Base-by-base conservation (phyloP, 1,284 basidiomycete species). In the Tilletiaria anomala region DNA sequence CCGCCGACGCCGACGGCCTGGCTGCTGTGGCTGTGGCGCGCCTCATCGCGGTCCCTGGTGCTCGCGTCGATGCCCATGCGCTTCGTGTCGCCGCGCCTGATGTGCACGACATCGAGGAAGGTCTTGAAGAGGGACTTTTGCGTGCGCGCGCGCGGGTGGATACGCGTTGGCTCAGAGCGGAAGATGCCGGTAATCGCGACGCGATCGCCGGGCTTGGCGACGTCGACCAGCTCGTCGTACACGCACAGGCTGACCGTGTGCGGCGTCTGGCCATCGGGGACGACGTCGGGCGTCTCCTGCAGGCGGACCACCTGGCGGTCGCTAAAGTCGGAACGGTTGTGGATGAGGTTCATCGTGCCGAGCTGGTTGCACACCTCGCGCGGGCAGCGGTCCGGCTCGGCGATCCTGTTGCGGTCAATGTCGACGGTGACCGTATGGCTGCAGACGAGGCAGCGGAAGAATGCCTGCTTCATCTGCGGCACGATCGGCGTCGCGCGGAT, bases 101-200 rank as follows among this genome's bases (percentile, higher is more conserved):
- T 74, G 65, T 97, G 91, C 1, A 97, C 80, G 18, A 94, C 84
- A 68, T 97, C 91, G 42, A 97, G 70, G 68, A 84, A 97, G 1
- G 91, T 97, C 74, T 93, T 85, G 77, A 94, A 97, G 29, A 97
- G 72, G 51, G 84, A 84, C 72, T 93, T 94, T 70, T 96, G 78
- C 19, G 80, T 82, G 36, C 91, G 74, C 68, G 88, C 83, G 15
- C 86, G 76, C 3, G 89, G 85, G 65, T 96, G 94, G 42, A 91
- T 80, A 33, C 93, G 77, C 5, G 94, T 86, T 1, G 91, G 86
- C 10, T 91, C 79, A 53, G 84, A 86, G 40, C 91, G 76, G 75
- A 89, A 97, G 58, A 97, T 88, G 35, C 91, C 93, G 4, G 83
- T 88, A 21, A 94, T 79, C 41, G 83, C 72, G 35, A 97, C 74